These are phyloP conservation scores for Torrubiella hemipterigena DNA, from an alignment of 2,329 filamentous ascomycete species.

Conservation along the genomic window DNA sequence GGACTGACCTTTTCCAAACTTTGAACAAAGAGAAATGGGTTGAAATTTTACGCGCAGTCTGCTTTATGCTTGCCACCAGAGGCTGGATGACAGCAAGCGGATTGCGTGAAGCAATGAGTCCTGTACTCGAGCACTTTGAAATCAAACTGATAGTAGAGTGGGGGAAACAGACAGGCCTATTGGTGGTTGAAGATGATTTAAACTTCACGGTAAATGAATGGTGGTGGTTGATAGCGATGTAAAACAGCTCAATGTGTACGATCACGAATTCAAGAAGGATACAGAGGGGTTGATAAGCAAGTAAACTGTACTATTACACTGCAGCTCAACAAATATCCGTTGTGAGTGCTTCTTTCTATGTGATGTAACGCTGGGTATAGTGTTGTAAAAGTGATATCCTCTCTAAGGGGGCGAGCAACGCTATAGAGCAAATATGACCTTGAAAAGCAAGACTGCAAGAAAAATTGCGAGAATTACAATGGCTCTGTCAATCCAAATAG, in stretches of 20 bases:
- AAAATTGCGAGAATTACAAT: constrained; percentile 63
- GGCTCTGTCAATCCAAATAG: constrained; percentile 68
- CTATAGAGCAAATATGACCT: constrained; percentile 28
- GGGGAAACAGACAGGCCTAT: constrained; percentile 40
- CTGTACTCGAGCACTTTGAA: constrained; percentile 52
- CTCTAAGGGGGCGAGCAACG: background rate
- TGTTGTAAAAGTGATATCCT: background rate
- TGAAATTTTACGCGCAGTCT: constrained; percentile 47
- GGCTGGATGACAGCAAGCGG: constrained; percentile 42
- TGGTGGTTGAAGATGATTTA: constrained; percentile 28
- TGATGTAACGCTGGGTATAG: background rate
- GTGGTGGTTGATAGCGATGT: constrained; percentile 65
- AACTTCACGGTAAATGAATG: constrained; percentile 43
- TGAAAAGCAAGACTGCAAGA: constrained; percentile 57
- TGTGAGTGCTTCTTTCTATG: background rate
- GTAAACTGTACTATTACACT: too few species aligned
- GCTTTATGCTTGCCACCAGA: constrained; percentile 50
- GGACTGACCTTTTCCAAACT: constrained; percentile 57
- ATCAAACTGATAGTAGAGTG: constrained; percentile 45
- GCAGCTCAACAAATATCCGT: too few species aligned
- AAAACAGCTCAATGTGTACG: too few species aligned
- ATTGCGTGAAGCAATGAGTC: constrained; percentile 42
- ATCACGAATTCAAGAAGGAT: too few species aligned
- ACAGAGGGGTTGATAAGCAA: too few species aligned
- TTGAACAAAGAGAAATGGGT: constrained; percentile 50